A percentile compares a stretch with the other conserved stretches of the same genome.
phyloP scores from a whole-genome alignment of 805 yeast species.

The Barnettozyma pratensis region DNA sequence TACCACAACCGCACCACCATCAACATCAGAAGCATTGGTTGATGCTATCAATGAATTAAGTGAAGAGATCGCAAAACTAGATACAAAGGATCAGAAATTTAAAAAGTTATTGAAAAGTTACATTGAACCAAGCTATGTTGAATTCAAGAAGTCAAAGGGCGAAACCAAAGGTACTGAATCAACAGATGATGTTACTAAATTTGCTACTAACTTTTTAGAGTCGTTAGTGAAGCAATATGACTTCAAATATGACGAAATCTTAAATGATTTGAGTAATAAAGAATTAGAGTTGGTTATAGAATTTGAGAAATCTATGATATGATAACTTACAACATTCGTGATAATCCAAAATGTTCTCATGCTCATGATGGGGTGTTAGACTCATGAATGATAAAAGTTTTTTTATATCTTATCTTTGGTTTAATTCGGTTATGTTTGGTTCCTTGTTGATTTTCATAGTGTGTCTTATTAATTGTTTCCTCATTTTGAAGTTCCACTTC shows the following conservation, averaged over 20 bases:
- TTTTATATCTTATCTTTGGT: no score
- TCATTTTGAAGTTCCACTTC: no score
- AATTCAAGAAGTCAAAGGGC: not conserved
- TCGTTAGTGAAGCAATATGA: slow-evolving; percentile 2
- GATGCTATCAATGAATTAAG: not conserved
- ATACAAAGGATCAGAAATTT: slow-evolving; percentile 7
- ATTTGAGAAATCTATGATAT: not conserved
- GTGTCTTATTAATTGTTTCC: no score
- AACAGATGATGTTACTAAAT: not conserved
- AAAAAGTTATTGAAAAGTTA: slow-evolving; percentile 3
- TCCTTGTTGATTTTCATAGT: no score
- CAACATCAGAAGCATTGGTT: no score
- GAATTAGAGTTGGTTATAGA: slow-evolving; percentile 4
- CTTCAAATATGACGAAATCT: slow-evolving; percentile 4
- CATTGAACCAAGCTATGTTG: slow-evolving; percentile 3
- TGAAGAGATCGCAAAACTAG: not conserved
- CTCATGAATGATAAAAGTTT: no score
- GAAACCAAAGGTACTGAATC: not conserved
- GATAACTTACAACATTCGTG: not conserved
- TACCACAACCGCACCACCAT: no score
- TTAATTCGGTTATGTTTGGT: no score
- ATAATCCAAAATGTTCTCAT: no score
- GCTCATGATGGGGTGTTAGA: no score
- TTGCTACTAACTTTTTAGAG: not conserved
- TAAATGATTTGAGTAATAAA: slow-evolving; percentile 7